A percentile compares a stretch with the other conserved stretches of the same genome.
Conservation (phyloP, 768 basidiomycete species). For the Artomyces pyxidatus region DNA sequence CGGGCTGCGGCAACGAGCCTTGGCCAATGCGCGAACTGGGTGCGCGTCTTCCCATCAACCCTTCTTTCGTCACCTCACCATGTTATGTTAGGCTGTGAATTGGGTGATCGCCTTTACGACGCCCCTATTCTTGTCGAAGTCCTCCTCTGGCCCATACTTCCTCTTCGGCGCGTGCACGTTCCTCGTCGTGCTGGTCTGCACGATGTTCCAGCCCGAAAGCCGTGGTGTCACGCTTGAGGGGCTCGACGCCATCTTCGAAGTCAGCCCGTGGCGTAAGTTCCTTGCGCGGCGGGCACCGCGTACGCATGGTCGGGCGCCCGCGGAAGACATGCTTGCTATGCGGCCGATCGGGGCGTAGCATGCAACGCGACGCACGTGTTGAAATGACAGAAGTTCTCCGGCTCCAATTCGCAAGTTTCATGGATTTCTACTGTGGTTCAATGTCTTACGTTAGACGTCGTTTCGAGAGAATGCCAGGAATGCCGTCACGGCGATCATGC, state of each 20-base stretch:
- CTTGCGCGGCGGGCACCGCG: too few relatives aligned
- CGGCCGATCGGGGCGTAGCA: too few relatives aligned
- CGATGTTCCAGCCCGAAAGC: constrained; percentile 36
- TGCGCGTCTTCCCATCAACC: constrained; percentile 15
- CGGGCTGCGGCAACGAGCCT: constrained; percentile 35
- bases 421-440: too few relatives aligned
- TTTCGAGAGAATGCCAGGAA: too few relatives aligned
- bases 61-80: constrained; percentile 12
- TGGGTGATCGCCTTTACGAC: constrained; percentile 38
- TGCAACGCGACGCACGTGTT: too few relatives aligned
- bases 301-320: too few relatives aligned
- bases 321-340: too few relatives aligned
- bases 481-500: too few relatives aligned
- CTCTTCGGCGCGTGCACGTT: constrained; percentile 32
- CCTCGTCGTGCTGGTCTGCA: constrained; percentile 30
- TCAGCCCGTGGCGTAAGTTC: constrained; percentile 12
- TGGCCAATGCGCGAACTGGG: constrained; percentile 35
- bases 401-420: too few relatives aligned
- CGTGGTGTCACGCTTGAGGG: constrained; percentile 36
- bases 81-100: constrained; percentile 34
- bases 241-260: constrained; percentile 31
- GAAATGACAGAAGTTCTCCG: too few relatives aligned
- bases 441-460: too few relatives aligned
- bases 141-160: constrained; percentile 40
- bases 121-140: constrained; percentile 36